Conservation (phyloP, 2,329 filamentous ascomycete species). For the Talaromyces sp. region DNA sequence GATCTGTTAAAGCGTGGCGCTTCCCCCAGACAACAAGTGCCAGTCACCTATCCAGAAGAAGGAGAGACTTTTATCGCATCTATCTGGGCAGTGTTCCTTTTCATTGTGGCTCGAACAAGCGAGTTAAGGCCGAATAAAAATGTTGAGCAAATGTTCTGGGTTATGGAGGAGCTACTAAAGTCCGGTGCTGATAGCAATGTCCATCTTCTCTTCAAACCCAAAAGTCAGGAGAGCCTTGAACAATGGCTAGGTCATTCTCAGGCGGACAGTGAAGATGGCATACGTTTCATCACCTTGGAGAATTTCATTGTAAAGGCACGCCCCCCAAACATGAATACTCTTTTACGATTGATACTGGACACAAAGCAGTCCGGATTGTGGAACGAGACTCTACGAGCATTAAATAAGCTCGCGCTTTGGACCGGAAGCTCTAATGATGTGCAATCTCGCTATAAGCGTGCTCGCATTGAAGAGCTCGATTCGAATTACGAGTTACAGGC, state of each 20-base stretch:
- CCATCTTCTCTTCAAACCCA: not conserved
- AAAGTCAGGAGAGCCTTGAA: not conserved
- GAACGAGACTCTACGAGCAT: not conserved
- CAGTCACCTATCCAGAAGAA: not conserved
- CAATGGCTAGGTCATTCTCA: not conserved
- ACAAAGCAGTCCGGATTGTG: not conserved
- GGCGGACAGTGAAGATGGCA: not conserved
- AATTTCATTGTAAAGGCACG: not conserved
- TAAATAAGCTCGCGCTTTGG: not conserved
- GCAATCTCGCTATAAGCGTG: not conserved
- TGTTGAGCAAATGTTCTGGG: not conserved
- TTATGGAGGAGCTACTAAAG: not conserved
- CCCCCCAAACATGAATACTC: not conserved
- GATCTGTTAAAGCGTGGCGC: not conserved
- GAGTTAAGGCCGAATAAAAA: not conserved
- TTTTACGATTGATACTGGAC: not conserved
- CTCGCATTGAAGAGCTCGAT: not conserved
- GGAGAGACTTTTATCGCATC: not conserved
- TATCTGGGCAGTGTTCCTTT: not conserved
- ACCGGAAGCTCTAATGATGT: not conserved
- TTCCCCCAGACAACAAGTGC: not conserved
- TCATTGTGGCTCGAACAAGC: not conserved
- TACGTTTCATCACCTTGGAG: not conserved
- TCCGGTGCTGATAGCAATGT: not conserved
- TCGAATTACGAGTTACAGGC: not conserved